Percentiles rank a stretch among this genome's conserved stretches.
Conservation (phyloP, 768 basidiomycete species). For the Tricholoma saponaceum region DNA sequence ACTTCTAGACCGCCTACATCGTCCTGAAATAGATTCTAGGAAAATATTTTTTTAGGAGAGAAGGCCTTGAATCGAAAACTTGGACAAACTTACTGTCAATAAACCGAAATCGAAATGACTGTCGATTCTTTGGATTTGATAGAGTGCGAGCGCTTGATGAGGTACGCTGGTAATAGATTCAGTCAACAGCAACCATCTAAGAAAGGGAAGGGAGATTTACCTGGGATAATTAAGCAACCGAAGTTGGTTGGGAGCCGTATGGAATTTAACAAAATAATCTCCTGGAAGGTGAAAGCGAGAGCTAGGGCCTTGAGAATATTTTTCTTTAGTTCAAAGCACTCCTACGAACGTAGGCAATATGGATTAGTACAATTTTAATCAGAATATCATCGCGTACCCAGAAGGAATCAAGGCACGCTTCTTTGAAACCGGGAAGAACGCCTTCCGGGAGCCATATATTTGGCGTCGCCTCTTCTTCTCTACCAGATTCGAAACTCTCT, state of each 20-base stretch:
- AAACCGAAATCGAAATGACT: slow-evolving; percentile 54
- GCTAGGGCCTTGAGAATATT: slow-evolving; percentile 45
- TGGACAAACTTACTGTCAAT: slow-evolving; percentile 34
- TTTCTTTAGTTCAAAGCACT: slow-evolving; percentile 39
- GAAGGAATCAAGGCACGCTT: slow-evolving; percentile 48
- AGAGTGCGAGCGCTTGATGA: slow-evolving; percentile 25
- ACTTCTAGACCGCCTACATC: slow-evolving; percentile 59
- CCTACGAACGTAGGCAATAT: slow-evolving; percentile 17
- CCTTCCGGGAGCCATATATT: slow-evolving; percentile 58
- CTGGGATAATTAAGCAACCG: slow-evolving; percentile 54
- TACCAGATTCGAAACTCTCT: slow-evolving; percentile 52
- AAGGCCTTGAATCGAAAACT: background rate
- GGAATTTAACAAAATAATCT: slow-evolving; percentile 43
- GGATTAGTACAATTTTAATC: background rate
- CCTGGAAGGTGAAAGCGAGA: slow-evolving; percentile 36
- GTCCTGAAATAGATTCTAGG: slow-evolving; percentile 52
- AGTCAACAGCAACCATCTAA: background rate
- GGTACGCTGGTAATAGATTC: slow-evolving; percentile 24
- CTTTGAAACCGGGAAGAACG: slow-evolving; percentile 48
- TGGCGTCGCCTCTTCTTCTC: slow-evolving; percentile 41
- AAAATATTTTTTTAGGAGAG: background rate
- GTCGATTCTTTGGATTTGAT: slow-evolving; percentile 39
- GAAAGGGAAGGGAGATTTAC: slow-evolving; percentile 9
- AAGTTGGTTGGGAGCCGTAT: slow-evolving; percentile 45
- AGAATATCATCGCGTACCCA: slow-evolving; percentile 28